Conservation (phyloP, 169 alveolate species). For the Plasmodium berghei region DNA sequence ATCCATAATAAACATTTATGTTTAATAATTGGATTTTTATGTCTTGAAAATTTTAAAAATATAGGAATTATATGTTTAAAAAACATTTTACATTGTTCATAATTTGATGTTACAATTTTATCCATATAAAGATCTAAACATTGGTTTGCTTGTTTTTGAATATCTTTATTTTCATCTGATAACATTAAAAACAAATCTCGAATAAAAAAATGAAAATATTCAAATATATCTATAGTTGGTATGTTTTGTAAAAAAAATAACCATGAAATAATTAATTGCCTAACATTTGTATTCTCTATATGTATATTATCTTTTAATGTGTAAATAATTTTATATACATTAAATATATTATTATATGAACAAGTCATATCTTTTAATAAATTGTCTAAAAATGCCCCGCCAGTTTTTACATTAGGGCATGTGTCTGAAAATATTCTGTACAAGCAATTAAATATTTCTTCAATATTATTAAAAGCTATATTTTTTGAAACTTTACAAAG, state of each 20-base stretch:
- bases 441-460: slow-evolving; percentile 83
- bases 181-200: slow-evolving; percentile 60
- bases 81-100: slow-evolving; percentile 66
- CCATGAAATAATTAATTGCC: slow-evolving; percentile 77
- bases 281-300: slow-evolving; percentile 72
- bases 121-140: slow-evolving; percentile 71
- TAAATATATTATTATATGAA: slow-evolving; percentile 77
- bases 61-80: slow-evolving; percentile 57
- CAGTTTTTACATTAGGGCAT: slow-evolving; percentile 84
- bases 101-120: slow-evolving; percentile 58
- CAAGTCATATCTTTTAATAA: slow-evolving; percentile 80
- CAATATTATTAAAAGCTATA: slow-evolving; percentile 58
- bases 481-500: slow-evolving; percentile 77
- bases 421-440: slow-evolving; percentile 83
- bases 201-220: slow-evolving; percentile 65
- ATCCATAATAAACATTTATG: slow-evolving; percentile 69
- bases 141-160: slow-evolving; percentile 72
- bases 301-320: slow-evolving; percentile 58
- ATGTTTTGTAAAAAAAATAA: slow-evolving; percentile 64
- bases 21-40: slow-evolving; percentile 53
- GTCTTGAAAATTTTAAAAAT: slow-evolving; percentile 33
- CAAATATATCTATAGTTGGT: slow-evolving; percentile 58
- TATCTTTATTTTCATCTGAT: slow-evolving; percentile 70
- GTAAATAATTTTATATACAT: slow-evolving; percentile 59
- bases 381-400: slow-evolving; percentile 80